Evolutionary conservation across 495 filamentous ascomycete species (phyloP), one percentile per base, ranked within the genome.

Genomic region (Immersiella caudata): DNA sequence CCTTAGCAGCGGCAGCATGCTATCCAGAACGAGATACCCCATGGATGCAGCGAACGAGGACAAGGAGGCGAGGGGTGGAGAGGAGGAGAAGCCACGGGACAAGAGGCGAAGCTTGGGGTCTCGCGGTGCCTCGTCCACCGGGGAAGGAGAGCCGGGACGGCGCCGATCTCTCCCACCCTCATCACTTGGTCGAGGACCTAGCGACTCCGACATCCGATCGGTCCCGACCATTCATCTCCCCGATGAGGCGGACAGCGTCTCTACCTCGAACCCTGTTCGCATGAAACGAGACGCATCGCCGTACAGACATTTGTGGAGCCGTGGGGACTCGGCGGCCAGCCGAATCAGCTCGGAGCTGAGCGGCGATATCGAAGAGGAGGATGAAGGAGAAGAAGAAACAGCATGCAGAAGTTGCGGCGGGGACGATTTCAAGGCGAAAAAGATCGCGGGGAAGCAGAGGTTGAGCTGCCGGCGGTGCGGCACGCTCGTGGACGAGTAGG

Each of bases 261-360:
- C 35, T 2, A 22, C n/a, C 9, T 16, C 20, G 27, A 66, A 70
- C 35, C 68, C 60, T 1, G 20, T 70, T 14, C 68, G 64, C n/a
- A 21, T 59, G 20, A 51, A 46, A 21, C 61, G 69, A 6, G 68
- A 68, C 33, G 59, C 33, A 6, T 70, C 71, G 24, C 67, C 68
- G 12, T 68, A 69, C 26, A 27, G 68, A 6, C 61, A 70, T 18
- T 56, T 69, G 0, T 69, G 66, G 69, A 71, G 67, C 57, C 68
- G 72, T 12, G 65, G 69, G 5, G 71, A 68, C 1, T 79, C 76
- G 27, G 16, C 40, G 40, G 40, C 16, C 64, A 79, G 77, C 60
- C 67, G 67, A 7, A 40, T 76, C 16, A 78, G 74, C 70, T 78
- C 74, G 21, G 78, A 79, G n/a, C 62, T 78, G 6, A 75, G 73